Evolutionary conservation across 345 rosid species (phyloP).

Genomic region (Eucalyptus pauciflora): DNA sequence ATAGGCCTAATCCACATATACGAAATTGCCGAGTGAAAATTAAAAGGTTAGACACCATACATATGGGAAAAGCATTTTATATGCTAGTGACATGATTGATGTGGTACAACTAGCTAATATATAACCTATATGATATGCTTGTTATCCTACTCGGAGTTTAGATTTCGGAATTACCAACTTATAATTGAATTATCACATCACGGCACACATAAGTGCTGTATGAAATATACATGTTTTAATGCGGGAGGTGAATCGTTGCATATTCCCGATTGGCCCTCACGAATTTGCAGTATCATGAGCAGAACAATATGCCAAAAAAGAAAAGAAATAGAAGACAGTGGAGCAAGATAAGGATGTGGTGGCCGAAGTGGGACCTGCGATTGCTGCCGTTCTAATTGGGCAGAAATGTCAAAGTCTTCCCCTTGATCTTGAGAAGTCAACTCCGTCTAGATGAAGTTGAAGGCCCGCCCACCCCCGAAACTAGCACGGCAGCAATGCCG

Average conservation of each 20-base stretch:
- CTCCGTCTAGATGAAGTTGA: not conserved
- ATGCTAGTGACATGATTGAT: not conserved
- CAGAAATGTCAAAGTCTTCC: not conserved
- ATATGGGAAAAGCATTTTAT: not conserved
- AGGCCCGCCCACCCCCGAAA: not conserved
- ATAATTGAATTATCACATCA: not conserved
- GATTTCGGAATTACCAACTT: not conserved
- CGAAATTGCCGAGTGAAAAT: rapidly evolving
- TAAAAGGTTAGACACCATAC: not conserved
- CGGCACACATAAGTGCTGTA: not conserved
- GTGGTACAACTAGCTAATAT: rapidly evolving
- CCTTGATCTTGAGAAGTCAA: not conserved
- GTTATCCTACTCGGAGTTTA: rapidly evolving
- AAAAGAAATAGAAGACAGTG: not conserved
- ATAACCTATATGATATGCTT: rapidly evolving
- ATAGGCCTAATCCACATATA: not conserved
- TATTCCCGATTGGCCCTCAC: not conserved
- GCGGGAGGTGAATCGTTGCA: not conserved
- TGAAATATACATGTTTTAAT: not conserved
- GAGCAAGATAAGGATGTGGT: not conserved
- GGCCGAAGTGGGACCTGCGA: not conserved
- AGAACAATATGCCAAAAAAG: not conserved
- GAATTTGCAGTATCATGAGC: not conserved
- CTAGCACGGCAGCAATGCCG: not conserved
- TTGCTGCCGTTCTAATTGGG: not conserved